These are phyloP conservation scores for Rosa chinensis DNA, from an alignment of 306 rosid genomes.

Conservation along the genomic window DNA sequence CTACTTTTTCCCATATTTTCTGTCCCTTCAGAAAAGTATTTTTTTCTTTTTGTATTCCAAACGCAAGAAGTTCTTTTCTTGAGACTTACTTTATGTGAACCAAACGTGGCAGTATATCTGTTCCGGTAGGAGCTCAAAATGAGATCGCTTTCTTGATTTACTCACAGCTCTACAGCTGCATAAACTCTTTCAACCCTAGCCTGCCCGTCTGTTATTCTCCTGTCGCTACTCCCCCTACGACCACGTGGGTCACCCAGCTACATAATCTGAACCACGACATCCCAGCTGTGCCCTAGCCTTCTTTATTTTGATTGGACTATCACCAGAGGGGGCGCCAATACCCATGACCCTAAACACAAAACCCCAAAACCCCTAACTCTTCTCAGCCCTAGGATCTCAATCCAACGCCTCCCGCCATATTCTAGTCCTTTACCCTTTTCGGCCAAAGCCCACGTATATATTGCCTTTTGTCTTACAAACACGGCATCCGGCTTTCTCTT, in stretches of 20 bases:
- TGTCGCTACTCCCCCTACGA: slow-evolving; percentile 10
- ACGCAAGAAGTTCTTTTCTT: too few species aligned
- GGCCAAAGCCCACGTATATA: background rate
- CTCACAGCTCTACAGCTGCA: background rate
- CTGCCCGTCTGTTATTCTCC: slow-evolving; percentile 24
- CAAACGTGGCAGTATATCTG: too few species aligned
- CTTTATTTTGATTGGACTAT: slow-evolving; percentile 37
- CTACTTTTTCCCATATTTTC: too few species aligned
- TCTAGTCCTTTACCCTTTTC: background rate
- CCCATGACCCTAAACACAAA: background rate
- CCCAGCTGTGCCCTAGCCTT: background rate
- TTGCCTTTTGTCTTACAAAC: slow-evolving; percentile 11
- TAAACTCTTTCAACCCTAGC: background rate
- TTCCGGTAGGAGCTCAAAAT: background rate
- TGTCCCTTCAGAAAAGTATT: too few species aligned
- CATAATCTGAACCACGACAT: slow-evolving; percentile 8
- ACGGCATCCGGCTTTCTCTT: background rate
- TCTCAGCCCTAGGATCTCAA: slow-evolving; percentile 17
- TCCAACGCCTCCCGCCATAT: slow-evolving; percentile 1
- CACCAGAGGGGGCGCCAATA: slow-evolving; percentile 14
- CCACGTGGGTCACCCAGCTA: slow-evolving; percentile 46
- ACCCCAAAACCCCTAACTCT: background rate
- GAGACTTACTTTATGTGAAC: too few species aligned
- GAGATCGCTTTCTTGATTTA: background rate
- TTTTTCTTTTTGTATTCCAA: too few species aligned